Base-by-base conservation (phyloP, 2,329 filamentous ascomycete genomes). In the Aspergillus tamarii region DNA sequence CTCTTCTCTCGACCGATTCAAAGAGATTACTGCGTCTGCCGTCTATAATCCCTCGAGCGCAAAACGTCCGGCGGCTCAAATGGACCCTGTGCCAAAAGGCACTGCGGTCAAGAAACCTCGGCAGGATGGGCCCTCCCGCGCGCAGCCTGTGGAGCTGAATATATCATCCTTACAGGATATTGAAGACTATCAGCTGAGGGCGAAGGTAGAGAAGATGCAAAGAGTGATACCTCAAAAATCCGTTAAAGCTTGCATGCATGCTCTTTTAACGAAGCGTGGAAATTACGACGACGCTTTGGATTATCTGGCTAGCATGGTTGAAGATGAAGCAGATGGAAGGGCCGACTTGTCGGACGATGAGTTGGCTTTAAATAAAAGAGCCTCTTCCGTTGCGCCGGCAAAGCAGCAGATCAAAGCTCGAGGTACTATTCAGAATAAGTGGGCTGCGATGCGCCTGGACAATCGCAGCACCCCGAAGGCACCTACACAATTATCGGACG, bases 351-450 rank as follows among this genome's bases (percentile, higher is more conserved):
- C 80, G 1, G 80, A 81, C 32, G 80, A 82, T 64, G 79, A 82
- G 63, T 64, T 81, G 60, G 74, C 67, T 56, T 63, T 72, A 14
- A 68, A 70, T 34, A 67, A 67, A n/a, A 64, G 64, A 45, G 63
- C 65, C 9, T 62, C 70, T 7, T 56, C 70, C 9, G 62, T 68
- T 16, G 64, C 65, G 34, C 74, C 64, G 71, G 84, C 68, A 74
- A 86, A 85, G 69, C 84, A 86, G 66, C 80, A 83, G 57, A 80
- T 88, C 36, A 85, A 86, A 66, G 81, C 80, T 12, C 84, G 84
- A 7, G 81, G 80, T 16, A 83, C 82, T 63, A 87, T 91, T 62
- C 83, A 85, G 64, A 83, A 88, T 64, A 88, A 86, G 71, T 89
- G 84, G 80, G 79, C 81, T 16, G 80, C 82, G 8, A 83, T 81